Evolutionary conservation across 768 basidiomycete species (phyloP).

Genomic region (Rhodotorula sphaerocarpa): DNA sequence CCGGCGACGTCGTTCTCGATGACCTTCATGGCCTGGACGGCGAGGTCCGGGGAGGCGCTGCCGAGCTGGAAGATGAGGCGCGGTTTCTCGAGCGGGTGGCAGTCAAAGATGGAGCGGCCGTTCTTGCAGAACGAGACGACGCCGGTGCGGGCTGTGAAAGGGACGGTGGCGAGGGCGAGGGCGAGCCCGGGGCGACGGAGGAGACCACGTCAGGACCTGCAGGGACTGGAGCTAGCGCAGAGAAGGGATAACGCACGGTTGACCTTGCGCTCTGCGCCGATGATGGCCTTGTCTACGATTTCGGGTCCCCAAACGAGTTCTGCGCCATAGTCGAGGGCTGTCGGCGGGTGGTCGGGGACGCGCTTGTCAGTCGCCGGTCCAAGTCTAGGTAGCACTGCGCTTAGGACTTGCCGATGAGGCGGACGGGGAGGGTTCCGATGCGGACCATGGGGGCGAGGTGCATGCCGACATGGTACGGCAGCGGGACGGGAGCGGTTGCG

Average conservation of each 20-base stretch:
- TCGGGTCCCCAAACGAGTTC: constrained; percentile 78
- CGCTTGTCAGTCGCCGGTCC: too few relatives aligned
- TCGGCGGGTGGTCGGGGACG: constrained; percentile 47
- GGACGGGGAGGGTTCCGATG: constrained; percentile 31
- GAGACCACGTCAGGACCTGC: too few relatives aligned
- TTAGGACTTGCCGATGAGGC: constrained; percentile 34
- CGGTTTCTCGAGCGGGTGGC: constrained; percentile 88
- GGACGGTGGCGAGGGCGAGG: neutral
- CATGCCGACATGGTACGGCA: constrained; percentile 74
- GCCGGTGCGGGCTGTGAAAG: constrained; percentile 70
- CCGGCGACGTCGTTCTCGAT: constrained; percentile 85
- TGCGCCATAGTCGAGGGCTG: constrained; percentile 85
- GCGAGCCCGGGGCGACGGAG: too few relatives aligned
- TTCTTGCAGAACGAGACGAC: constrained; percentile 73
- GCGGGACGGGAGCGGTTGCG: too few relatives aligned
- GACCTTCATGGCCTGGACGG: constrained; percentile 79
- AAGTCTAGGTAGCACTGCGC: too few relatives aligned
- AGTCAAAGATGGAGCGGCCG: constrained; percentile 80
- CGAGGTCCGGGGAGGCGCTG: constrained; percentile 76
- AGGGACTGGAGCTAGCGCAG: too few relatives aligned
- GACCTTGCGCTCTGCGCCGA: constrained; percentile 71
- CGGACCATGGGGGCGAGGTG: constrained; percentile 96
- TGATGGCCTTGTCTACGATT: constrained; percentile 88
- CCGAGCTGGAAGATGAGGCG: constrained; percentile 95
- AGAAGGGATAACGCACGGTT: too few relatives aligned